Evolutionary conservation across 768 basidiomycete species (phyloP).

Genomic region (Psilocybe azurescens): DNA sequence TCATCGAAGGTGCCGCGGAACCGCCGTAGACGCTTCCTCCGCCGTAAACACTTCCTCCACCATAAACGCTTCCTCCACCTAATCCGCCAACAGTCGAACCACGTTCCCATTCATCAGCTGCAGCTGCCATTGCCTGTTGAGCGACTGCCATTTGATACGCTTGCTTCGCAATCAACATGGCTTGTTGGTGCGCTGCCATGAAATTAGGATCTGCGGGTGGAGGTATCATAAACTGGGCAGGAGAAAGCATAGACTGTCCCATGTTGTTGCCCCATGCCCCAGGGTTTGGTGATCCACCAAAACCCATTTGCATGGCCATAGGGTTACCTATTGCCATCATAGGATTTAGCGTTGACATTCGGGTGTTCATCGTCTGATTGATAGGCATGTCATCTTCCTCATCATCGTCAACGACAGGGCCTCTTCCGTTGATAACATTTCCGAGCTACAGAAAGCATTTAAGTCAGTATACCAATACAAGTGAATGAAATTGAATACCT

Average conservation of each 20-base stretch:
- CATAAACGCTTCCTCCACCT: constrained; percentile 38
- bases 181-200: constrained; percentile 83
- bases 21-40: constrained; percentile 26
- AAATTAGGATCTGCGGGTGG: constrained; percentile 58
- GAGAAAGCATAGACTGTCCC: constrained; percentile 41
- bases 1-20: constrained; percentile 31
- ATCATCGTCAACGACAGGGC: constrained; percentile 61
- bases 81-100: constrained; percentile 60
- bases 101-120: constrained; percentile 93
- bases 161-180: constrained; percentile 87
- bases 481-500: constrained; percentile 55
- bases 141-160: constrained; percentile 91
- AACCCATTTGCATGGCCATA: constrained; percentile 41
- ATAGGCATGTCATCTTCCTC: constrained; percentile 52
- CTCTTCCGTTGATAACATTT: constrained; percentile 84
- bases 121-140: constrained; percentile 87
- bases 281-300: constrained; percentile 22
- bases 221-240: constrained; percentile 49
- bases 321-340: constrained; percentile 46
- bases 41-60: constrained; percentile 54
- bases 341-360: constrained; percentile 49
- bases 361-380: constrained; percentile 44
- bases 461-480: constrained; percentile 13
- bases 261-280: constrained; percentile 23
- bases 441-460: constrained; percentile 62